phyloP scores from a whole-genome alignment of 2,329 filamentous ascomycete species.

The Diaporthe helianthi region DNA sequence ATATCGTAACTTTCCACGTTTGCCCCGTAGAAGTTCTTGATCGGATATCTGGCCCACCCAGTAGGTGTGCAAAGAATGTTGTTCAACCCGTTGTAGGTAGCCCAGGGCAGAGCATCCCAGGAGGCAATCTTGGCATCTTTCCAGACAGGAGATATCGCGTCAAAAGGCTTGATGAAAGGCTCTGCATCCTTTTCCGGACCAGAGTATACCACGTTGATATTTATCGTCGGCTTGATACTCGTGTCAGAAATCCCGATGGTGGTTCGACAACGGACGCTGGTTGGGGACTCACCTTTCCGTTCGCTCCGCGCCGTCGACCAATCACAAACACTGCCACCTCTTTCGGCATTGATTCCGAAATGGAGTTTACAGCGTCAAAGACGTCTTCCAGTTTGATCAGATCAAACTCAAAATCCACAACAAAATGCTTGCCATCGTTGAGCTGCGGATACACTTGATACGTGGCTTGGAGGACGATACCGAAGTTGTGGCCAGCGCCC shows the following conservation, averaged over 20 bases:
- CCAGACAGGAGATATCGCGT: background rate
- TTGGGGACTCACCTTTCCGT: background rate
- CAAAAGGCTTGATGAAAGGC: background rate
- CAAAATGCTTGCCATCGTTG: background rate
- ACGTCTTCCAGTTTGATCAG: background rate
- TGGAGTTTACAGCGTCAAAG: background rate
- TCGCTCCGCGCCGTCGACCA: background rate
- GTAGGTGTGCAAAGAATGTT: background rate
- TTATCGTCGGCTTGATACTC: background rate
- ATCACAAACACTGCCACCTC: background rate
- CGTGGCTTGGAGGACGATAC: conserved; percentile 49
- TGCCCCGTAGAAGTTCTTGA: background rate
- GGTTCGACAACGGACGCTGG: no score
- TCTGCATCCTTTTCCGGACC: background rate
- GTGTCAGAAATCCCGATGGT: background rate
- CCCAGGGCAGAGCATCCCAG: background rate
- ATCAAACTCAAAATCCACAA: background rate
- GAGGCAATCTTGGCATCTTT: background rate
- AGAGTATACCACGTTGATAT: background rate
- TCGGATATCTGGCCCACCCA: background rate
- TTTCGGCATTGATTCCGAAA: background rate
- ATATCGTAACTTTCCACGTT: background rate
- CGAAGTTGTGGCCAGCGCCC: conserved; percentile 67
- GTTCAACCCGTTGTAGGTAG: background rate
- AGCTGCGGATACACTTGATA: background rate